phyloP scores from a whole-genome alignment of 2,329 filamentous ascomycete genomes.

The Hypomyces perniciosus region DNA sequence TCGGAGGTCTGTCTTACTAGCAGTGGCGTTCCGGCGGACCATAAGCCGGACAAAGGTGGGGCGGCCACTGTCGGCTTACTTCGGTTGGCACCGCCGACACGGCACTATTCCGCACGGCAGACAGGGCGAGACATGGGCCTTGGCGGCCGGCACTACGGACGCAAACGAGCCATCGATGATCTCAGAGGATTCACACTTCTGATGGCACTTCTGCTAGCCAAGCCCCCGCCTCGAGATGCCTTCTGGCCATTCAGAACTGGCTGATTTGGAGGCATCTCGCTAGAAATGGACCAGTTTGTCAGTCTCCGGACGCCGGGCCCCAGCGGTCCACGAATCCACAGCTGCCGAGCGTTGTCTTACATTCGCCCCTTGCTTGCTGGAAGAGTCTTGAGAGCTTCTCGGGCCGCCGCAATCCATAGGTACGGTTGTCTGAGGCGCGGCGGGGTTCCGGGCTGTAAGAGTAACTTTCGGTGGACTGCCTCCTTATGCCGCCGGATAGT shows the following conservation, averaged over 20 bases:
- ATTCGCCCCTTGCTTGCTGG: neutral
- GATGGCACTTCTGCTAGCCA: neutral
- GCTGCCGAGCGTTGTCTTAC: neutral
- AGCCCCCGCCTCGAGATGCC: conserved; percentile 1
- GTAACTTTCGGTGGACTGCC: neutral
- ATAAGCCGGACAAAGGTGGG: conserved; percentile 9
- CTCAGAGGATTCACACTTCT: neutral
- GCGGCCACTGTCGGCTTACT: conserved; percentile 37
- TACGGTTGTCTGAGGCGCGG: conserved; percentile 12
- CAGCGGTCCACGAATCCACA: neutral
- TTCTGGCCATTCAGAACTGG: conserved; percentile 1
- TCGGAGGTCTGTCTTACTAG: too few species aligned
- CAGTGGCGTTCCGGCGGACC: neutral
- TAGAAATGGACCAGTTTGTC: neutral
- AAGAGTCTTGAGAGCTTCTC: conserved; percentile 1
- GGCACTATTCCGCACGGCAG: conserved; percentile 18
- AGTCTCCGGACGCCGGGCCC: neutral
- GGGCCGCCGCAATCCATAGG: conserved; percentile 18
- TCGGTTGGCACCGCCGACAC: conserved; percentile 30
- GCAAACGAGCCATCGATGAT: conserved; percentile 16
- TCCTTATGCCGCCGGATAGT: too few species aligned
- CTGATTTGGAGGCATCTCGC: neutral
- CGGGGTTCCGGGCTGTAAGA: conserved; percentile 14
- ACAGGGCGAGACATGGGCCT: neutral
- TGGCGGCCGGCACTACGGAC: conserved; percentile 11